Evolutionary conservation across 768 basidiomycete species (phyloP), one percentile per base, ranked within the genome.

Genomic region (Kwoniella europaea): DNA sequence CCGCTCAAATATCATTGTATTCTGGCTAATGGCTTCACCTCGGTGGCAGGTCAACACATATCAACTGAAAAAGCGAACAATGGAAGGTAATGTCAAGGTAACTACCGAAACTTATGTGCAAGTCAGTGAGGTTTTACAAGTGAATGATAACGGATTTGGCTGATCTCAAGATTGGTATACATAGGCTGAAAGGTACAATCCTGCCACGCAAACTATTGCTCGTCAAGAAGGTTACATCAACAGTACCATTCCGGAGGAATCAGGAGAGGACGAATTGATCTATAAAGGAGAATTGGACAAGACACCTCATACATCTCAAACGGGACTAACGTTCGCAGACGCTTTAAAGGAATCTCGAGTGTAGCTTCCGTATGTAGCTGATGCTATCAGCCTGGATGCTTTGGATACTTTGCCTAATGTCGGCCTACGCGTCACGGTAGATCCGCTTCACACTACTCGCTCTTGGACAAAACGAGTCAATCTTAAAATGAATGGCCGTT

Each of bases 51-150:
- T 2, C 20, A 64, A 64, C 52, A 35, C 63, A 6, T 64, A 64
- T 55, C 63, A 35, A 54, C 35, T 64, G 27, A 24, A 52, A 55
- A 64, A 24, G n/a, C 53, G 63, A 42, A 22, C 52, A 15, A 20
- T 18, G 1, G 63, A 53, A 24, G 35, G 46, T 6, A 60, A 52
- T n/a, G 52, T 64, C 29, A 64, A 64, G 15, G 63, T 64, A 1
- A 64, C 63, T 12, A 64, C 63, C 9, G 63, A 64, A n/a, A 64
- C 63, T 41, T 64, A 64, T 44, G 52, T 64, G 20, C 50, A 64
- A 22, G 63, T 64, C 4, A 12, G 52, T 54, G 2, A 10, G 12
- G 5, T 24, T 4, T 15, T 16, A 52, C 10, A 52, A 52, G 10
- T 56, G 24, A 13, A 22, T 20, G 24, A 20, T 10, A 10, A 13